Conservation (phyloP, 495 filamentous ascomycete species). For the Neurospora sublineolata region DNA sequence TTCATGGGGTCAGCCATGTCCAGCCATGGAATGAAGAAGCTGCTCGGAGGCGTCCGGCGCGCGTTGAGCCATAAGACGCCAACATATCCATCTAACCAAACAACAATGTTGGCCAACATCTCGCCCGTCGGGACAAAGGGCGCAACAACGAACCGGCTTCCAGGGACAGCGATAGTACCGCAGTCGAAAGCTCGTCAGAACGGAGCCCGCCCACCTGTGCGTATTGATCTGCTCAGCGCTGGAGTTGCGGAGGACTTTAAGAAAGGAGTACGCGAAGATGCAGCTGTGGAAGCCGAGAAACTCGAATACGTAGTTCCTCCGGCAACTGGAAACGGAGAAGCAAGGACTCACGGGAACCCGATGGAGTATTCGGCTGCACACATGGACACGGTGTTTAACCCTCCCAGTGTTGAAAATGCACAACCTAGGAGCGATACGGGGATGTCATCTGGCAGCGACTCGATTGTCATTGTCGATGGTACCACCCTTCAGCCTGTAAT, state of each 20-base stretch:
- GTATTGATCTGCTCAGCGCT: slow-evolving; percentile 71
- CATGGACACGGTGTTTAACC: slow-evolving; percentile 20
- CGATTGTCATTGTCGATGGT: slow-evolving; percentile 80
- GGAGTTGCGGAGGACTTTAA: slow-evolving; percentile 65
- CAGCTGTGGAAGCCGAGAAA: slow-evolving; percentile 30
- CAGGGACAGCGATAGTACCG: slow-evolving; percentile 43
- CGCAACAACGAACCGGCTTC: slow-evolving; percentile 38
- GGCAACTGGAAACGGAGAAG: slow-evolving; percentile 1
- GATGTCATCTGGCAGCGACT: slow-evolving; percentile 68
- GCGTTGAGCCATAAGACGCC: slow-evolving; percentile 62
- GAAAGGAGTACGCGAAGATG: slow-evolving; percentile 49
- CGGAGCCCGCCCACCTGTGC: slow-evolving; percentile 31
- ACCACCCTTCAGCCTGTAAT: slow-evolving; percentile 35
- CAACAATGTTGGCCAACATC: slow-evolving; percentile 36
- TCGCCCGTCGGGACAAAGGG: slow-evolving; percentile 40
- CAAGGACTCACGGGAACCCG: slow-evolving; percentile 2
- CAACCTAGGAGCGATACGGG: slow-evolving; percentile 35
- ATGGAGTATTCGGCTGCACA: slow-evolving; percentile 31
- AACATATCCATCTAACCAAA: slow-evolving; percentile 20
- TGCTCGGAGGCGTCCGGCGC: slow-evolving; percentile 79
- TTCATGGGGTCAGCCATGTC: slow-evolving; percentile 40
- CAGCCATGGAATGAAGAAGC: slow-evolving; percentile 61
- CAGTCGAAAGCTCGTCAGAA: slow-evolving; percentile 37
- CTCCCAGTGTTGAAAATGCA: slow-evolving; percentile 8
- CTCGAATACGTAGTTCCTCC: slow-evolving; percentile 10